phyloP scores from a whole-genome alignment of 345 rosid species.

The Fremontodendron californicum region DNA sequence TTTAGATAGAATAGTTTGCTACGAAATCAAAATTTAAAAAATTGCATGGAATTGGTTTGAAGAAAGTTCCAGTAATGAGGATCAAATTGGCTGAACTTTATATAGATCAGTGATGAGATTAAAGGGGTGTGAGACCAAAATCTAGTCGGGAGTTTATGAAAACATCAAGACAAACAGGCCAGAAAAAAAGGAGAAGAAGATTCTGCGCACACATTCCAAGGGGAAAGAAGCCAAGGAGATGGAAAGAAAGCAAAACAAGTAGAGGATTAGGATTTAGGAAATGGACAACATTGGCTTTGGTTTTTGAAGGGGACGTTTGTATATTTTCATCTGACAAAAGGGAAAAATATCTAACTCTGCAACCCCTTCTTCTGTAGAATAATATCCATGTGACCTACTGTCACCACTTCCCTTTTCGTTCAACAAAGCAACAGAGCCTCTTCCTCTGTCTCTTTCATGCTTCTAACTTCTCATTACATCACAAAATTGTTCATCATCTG shows the following conservation, averaged over 20 bases:
- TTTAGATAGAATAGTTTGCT: too few species aligned
- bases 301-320: conserved; percentile 29
- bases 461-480: background rate
- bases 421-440: conserved; percentile 14
- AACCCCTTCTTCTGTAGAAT: conserved; percentile 28
- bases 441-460: background rate
- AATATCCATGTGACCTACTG: conserved; percentile 71
- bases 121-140: conserved; percentile 14
- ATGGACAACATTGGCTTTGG: conserved; percentile 31
- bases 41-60: conserved; percentile 34
- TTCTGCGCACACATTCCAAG: conserved; percentile 54
- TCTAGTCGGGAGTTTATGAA: background rate
- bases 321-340: conserved; percentile 27
- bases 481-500: background rate
- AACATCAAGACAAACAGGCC: background rate
- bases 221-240: conserved; percentile 49
- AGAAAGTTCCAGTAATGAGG: conserved; percentile 8
- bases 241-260: conserved; percentile 30
- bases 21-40: conserved; percentile 10
- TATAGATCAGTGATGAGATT: conserved; percentile 12
- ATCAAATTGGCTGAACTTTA: conserved; percentile 11
- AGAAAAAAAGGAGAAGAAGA: conserved; percentile 5
- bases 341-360: conserved; percentile 29
- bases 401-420: conserved; percentile 26
- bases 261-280: conserved; percentile 25